A percentile compares a stretch with the other conserved stretches of the same genome.
Evolutionary conservation across 805 yeast species (phyloP).

Genomic region (Limtongia smithiae): DNA sequence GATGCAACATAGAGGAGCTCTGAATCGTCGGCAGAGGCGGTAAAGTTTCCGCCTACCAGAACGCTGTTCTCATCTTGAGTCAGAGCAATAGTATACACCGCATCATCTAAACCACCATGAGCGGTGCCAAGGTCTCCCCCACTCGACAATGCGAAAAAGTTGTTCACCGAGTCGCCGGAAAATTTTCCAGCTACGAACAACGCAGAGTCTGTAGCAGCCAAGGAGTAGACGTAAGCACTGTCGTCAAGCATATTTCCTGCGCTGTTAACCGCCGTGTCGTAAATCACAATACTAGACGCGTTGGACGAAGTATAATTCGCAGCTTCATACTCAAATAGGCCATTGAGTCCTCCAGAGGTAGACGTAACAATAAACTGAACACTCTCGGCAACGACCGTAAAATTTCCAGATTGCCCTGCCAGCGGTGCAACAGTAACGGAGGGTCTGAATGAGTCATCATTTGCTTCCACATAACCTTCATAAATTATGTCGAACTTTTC

Average conservation of each 20-base stretch:
- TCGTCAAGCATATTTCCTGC: constrained; percentile 40
- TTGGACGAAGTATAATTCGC: constrained; percentile 54
- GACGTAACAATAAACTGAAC: constrained; percentile 34
- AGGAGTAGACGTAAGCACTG: constrained; percentile 42
- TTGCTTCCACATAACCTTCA: constrained; percentile 60
- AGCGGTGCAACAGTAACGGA: constrained; percentile 45
- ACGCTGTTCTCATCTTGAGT: constrained; percentile 39
- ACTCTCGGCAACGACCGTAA: constrained; percentile 29
- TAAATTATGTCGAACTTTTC: constrained; percentile 77
- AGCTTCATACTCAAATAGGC: constrained; percentile 77
- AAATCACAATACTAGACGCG: constrained; percentile 39
- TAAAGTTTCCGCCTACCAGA: constrained; percentile 48
- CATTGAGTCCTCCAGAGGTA: constrained; percentile 48
- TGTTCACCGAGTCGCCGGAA: constrained; percentile 40
- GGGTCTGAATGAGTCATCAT: constrained; percentile 38
- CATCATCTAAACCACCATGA: constrained; percentile 44
- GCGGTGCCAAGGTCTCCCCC: constrained; percentile 24
- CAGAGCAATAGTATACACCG: constrained; percentile 37
- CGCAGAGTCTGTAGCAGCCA: constrained; percentile 36
- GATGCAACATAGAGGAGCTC: constrained; percentile 17
- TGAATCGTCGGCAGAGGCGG: constrained; percentile 33
- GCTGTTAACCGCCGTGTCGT: constrained; percentile 47
- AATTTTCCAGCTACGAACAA: constrained; percentile 52
- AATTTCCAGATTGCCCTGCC: constrained; percentile 29
- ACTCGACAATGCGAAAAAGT: constrained; percentile 38